Conservation (phyloP, 1,139 yeast genomes). For the Casaregolazyma lundiana region DNA sequence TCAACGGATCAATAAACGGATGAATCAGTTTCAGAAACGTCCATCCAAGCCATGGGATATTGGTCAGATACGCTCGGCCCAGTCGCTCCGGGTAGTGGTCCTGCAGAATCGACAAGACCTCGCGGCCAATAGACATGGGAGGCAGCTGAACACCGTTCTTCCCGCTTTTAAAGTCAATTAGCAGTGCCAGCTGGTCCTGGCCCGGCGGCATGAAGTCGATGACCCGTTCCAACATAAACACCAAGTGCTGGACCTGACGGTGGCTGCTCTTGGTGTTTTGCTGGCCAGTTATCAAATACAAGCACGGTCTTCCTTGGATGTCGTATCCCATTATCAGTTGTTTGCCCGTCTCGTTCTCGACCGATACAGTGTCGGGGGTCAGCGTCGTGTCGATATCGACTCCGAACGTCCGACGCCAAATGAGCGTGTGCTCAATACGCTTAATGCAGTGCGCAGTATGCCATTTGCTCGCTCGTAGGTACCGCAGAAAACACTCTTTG, state of each 20-base stretch:
- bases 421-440: slow-evolving; percentile 68
- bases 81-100: slow-evolving; percentile 95
- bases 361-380: slow-evolving; percentile 57
- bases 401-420: slow-evolving; percentile 94
- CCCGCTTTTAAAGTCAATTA: slow-evolving; percentile 82
- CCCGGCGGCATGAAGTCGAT: slow-evolving; percentile 95
- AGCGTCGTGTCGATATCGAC: slow-evolving; percentile 55
- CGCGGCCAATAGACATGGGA: slow-evolving; percentile 72
- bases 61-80: slow-evolving; percentile 84
- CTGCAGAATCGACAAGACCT: slow-evolving; percentile 80
- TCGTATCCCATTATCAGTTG: slow-evolving; percentile 86
- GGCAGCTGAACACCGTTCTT: slow-evolving; percentile 68
- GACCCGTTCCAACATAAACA: slow-evolving; percentile 83
- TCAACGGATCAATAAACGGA: slow-evolving; percentile 92
- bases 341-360: slow-evolving; percentile 83
- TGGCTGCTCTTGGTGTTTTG: slow-evolving; percentile 87
- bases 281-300: slow-evolving; percentile 84
- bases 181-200: slow-evolving; percentile 82
- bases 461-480: slow-evolving; percentile 92
- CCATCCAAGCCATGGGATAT: slow-evolving; percentile 91
- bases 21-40: slow-evolving; percentile 83
- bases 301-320: slow-evolving; percentile 81
- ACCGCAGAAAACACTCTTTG: slow-evolving; percentile 80
- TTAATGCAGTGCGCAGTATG: slow-evolving; percentile 60
- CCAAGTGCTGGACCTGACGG: slow-evolving; percentile 88